Evolutionary conservation across 208 protist species (phyloP).

Genomic region (Leishmania guyanensis): DNA sequence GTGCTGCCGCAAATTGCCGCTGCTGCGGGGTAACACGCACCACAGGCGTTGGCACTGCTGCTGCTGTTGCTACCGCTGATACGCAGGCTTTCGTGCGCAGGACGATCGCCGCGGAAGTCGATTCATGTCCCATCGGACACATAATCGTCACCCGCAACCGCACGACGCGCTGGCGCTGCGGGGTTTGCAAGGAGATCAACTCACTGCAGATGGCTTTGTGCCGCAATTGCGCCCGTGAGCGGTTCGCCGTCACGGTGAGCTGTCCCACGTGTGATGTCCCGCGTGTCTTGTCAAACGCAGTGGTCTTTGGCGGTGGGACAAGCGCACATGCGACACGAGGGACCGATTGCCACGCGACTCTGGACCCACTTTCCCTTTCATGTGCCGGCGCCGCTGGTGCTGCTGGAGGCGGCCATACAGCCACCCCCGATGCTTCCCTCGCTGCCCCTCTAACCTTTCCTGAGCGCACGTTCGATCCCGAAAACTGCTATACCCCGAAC

Average conservation of each 20-base stretch:
- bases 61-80: neutral
- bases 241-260: conserved; percentile 50
- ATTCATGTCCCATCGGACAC: conserved; percentile 35
- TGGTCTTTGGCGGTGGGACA: conserved; percentile 32
- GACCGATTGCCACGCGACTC: neutral
- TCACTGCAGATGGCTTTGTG: conserved; percentile 55
- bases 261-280: conserved; percentile 44
- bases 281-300: conserved; percentile 39
- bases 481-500: conserved; percentile 49
- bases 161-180: conserved; percentile 63
- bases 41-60: conserved; percentile 2
- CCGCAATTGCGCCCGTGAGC: conserved; percentile 53
- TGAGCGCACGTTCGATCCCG: conserved; percentile 32
- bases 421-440: neutral
- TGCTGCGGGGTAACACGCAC: conserved; percentile 30
- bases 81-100: neutral
- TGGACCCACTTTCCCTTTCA: neutral
- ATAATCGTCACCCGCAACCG: conserved; percentile 68
- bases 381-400: neutral
- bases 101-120: conserved; percentile 49
- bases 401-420: neutral
- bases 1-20: conserved; percentile 32
- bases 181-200: conserved; percentile 66
- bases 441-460: neutral
- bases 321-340: neutral